Evolutionary conservation across 2,329 filamentous ascomycete genomes (phyloP).

Genomic region (Gnomoniopsis smithogilvyi): DNA sequence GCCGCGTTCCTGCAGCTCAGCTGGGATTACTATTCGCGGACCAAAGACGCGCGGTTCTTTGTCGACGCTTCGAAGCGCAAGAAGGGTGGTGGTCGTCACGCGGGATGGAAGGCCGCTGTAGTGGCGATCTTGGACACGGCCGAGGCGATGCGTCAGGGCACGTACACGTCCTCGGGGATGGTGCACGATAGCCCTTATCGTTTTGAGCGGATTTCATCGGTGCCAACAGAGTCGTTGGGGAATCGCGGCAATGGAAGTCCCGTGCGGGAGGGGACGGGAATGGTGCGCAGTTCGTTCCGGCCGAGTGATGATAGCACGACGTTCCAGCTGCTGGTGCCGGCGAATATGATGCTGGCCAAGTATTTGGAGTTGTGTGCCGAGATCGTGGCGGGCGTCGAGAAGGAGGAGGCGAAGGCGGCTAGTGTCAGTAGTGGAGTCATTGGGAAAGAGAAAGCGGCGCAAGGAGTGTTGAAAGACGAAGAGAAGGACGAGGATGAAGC

Average conservation of each 20-base stretch:
- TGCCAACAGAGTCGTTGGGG: slow-evolving; percentile 69
- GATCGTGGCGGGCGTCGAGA: slow-evolving; percentile 28
- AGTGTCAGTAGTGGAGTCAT: background rate
- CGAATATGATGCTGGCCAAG: slow-evolving; percentile 67
- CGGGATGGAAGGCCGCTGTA: slow-evolving; percentile 60
- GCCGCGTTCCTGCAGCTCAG: slow-evolving; percentile 71
- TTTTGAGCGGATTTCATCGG: slow-evolving; percentile 64
- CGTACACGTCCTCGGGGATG: slow-evolving; percentile 57
- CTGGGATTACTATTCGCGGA: slow-evolving; percentile 68
- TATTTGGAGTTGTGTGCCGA: slow-evolving; percentile 44
- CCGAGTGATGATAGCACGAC: slow-evolving; percentile 78
- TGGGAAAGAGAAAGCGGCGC: background rate
- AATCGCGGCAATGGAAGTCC: slow-evolving; percentile 70
- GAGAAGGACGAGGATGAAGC: background rate
- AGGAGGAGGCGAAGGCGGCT: slow-evolving; percentile 28
- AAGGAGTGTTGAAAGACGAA: background rate
- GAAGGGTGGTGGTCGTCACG: background rate
- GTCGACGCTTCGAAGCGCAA: slow-evolving; percentile 42
- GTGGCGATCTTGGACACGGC: slow-evolving; percentile 62
- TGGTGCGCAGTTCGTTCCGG: slow-evolving; percentile 74
- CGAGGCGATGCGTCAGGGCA: slow-evolving; percentile 61
- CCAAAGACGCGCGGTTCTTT: slow-evolving; percentile 64
- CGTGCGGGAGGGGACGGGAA: slow-evolving; percentile 62
- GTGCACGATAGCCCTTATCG: slow-evolving; percentile 60
- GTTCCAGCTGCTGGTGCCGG: slow-evolving; percentile 73